A percentile compares a stretch with the other conserved stretches of the same genome.
phyloP scores from a whole-genome alignment of 768 basidiomycete species.

The Xerocomellus chrysenteron region DNA sequence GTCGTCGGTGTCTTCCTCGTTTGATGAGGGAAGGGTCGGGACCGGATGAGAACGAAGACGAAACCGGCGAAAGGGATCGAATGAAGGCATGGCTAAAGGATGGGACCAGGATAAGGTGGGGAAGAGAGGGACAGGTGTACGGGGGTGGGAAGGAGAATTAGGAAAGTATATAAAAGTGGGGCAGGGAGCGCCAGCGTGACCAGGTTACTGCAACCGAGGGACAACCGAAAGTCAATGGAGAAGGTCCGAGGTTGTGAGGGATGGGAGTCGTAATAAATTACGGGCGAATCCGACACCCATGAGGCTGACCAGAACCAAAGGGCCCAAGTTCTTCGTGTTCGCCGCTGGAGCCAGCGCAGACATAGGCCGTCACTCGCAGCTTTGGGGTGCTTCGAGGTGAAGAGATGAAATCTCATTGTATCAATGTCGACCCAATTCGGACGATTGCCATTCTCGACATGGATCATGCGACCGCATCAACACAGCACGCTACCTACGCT shows the following conservation, averaged over 20 bases:
- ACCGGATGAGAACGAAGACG: constrained; percentile 13
- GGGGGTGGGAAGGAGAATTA: neutral
- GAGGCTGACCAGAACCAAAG: constrained; percentile 14
- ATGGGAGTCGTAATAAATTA: neutral
- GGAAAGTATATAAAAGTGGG: constrained; percentile 6
- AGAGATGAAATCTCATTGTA: constrained; percentile 1
- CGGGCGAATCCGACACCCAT: constrained; percentile 19
- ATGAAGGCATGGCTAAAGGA: neutral
- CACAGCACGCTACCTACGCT: neutral
- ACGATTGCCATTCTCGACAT: neutral
- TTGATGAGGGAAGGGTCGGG: neutral
- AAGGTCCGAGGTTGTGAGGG: neutral
- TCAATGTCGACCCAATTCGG: neutral
- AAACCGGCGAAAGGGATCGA: constrained; percentile 25
- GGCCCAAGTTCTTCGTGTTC: neutral
- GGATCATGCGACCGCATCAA: neutral
- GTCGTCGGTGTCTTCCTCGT: constrained; percentile 28
- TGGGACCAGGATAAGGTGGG: neutral
- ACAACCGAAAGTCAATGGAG: constrained; percentile 8
- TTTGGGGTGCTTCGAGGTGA: neutral
- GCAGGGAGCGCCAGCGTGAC: constrained; percentile 6
- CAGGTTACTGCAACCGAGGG: constrained; percentile 9
- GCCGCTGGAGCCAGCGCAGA: neutral
- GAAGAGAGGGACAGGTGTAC: neutral
- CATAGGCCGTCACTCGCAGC: neutral